Percentiles rank a stretch among this genome's conserved stretches.
phyloP scores from a whole-genome alignment of 768 basidiomycete genomes.

The Leccinellum rugosiceps region DNA sequence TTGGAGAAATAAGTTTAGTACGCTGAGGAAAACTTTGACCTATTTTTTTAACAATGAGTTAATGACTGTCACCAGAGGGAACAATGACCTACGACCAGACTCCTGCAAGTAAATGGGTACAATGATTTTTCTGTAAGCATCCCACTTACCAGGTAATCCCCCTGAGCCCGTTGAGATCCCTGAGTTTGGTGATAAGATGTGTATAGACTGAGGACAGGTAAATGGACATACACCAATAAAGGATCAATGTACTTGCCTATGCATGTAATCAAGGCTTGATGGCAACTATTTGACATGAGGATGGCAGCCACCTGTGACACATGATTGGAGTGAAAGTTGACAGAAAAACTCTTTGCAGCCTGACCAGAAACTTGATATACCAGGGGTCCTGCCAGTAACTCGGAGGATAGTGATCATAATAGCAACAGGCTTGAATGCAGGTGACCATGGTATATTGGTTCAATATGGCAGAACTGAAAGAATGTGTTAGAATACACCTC shows the following conservation, averaged over 20 bases:
- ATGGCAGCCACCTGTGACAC: constrained; percentile 47
- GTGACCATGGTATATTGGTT: constrained; percentile 41
- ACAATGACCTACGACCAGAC: constrained; percentile 20
- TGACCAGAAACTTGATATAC: constrained; percentile 48
- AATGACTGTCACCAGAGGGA: neutral
- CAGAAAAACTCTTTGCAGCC: constrained; percentile 6
- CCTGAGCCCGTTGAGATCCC: constrained; percentile 25
- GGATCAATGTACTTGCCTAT: constrained; percentile 33
- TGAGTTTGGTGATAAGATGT: constrained; percentile 44
- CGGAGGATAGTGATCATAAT: constrained; percentile 47
- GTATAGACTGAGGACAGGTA: constrained; percentile 41
- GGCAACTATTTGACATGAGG: constrained; percentile 51
- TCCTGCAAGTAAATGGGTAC: constrained; percentile 17
- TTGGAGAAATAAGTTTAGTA: constrained; percentile 8
- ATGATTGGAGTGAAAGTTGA: neutral
- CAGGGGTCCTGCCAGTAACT: constrained; percentile 53
- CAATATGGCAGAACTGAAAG: constrained; percentile 2
- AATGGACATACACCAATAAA: neutral
- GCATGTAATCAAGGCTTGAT: constrained; percentile 57
- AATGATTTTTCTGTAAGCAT: neutral
- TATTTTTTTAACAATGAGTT: constrained; percentile 17
- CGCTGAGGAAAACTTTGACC: constrained; percentile 56
- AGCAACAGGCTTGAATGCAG: constrained; percentile 55
- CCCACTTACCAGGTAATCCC: constrained; percentile 42
- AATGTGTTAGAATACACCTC: constrained; percentile 36